Evolutionary conservation across 2,329 filamentous ascomycete species (phyloP).

Genomic region (Macrophomina phaseolina): DNA sequence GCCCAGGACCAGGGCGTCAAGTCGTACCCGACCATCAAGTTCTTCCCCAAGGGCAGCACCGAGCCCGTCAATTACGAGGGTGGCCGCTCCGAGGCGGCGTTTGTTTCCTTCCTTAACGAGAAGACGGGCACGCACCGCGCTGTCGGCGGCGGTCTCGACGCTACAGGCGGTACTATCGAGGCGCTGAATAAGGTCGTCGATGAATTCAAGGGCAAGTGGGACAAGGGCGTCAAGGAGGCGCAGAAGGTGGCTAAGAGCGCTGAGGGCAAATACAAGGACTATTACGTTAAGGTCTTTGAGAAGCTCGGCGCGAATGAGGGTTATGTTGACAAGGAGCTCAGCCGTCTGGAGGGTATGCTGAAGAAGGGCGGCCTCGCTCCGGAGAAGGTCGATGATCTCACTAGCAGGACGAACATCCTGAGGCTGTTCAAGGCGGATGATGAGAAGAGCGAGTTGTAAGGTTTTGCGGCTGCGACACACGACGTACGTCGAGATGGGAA

Average conservation of each 20-base stretch:
- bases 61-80: constrained; percentile 74
- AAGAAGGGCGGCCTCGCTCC: constrained; percentile 84
- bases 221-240: constrained; percentile 71
- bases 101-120: constrained; percentile 84
- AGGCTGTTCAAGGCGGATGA: constrained; percentile 69
- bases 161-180: constrained; percentile 80
- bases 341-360: constrained; percentile 78
- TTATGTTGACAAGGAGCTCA: constrained; percentile 85
- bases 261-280: constrained; percentile 79
- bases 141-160: constrained; percentile 79
- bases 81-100: constrained; percentile 75
- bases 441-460: constrained; percentile 73
- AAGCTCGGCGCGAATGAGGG: constrained; percentile 80
- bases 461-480: background rate
- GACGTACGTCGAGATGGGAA: too few species aligned
- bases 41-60: constrained; percentile 85
- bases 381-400: constrained; percentile 87
- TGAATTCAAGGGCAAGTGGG: constrained; percentile 69
- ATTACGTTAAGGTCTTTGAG: constrained; percentile 90
- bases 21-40: constrained; percentile 97
- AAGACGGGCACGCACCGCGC: constrained; percentile 87
- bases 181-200: constrained; percentile 76
- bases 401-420: constrained; percentile 85
- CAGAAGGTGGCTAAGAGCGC: constrained; percentile 65
- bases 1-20: constrained; percentile 77